Evolutionary conservation across 495 filamentous ascomycete species (phyloP), one percentile per base, ranked within the genome.

Genomic region (Tuber melanosporum): DNA sequence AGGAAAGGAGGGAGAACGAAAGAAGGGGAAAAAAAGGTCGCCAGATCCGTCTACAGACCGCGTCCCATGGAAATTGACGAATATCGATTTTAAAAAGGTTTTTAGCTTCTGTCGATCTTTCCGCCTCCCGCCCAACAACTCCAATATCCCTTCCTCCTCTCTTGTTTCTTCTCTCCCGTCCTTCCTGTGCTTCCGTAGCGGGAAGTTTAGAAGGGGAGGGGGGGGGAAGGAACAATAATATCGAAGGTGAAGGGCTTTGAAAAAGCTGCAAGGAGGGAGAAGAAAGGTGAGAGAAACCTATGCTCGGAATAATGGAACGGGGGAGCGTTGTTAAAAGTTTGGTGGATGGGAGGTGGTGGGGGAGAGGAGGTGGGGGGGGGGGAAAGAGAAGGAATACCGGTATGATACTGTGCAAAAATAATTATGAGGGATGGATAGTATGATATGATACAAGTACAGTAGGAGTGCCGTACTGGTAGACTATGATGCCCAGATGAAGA

Each of bases 11-110:
- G 57, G 45, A 46, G 15, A 46, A 17, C 15, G 26, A 32, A 32
- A 26, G 22, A n/a, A 62, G 14, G 9, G 3, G 12, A 8, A 32
- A 17, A 32, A 32, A 66, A 66, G n/a, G 57, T 66, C 57, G 57
- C 57, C 26, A 32, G 74, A 43, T 41, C 62, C 45, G 57, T 75
- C 73, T 74, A 80, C 62, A 79, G 77, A 32, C 62, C 77, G 75
- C 71, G 42, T 46, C 73, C 71, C 78, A 79, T 80, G 62, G 73
- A 73, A 62, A 57, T 66, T 57, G 36, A 20, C 49, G 42, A 46
- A 70, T 22, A 62, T 73, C 62, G 69, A n/a, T 42, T 42, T 47
- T 26, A 62, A 44, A 45, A 46, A 22, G 47, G 62, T 7, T 39
- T 52, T 26, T 9, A 15, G 47, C 32, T 70, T 26, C 17, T 22